Conservation (phyloP, 2,329 filamentous ascomycete species). For the Aspergillus sp. region DNA sequence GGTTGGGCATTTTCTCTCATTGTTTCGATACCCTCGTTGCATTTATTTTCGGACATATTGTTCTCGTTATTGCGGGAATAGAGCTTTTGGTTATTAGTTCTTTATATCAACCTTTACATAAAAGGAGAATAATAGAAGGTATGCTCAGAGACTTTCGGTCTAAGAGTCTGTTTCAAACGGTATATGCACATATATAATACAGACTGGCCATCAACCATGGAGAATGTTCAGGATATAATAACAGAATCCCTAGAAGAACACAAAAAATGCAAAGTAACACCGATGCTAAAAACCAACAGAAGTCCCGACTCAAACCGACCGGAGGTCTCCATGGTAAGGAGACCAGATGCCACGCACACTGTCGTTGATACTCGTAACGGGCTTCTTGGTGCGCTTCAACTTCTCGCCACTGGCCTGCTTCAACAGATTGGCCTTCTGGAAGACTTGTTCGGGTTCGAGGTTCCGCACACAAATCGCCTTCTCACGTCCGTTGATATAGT, state of each 20-base stretch:
- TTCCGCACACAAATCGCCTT: conserved; percentile 90
- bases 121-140: background rate
- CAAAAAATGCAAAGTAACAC: conserved; percentile 17
- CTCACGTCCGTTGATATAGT: conserved; percentile 87
- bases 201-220: conserved; percentile 21
- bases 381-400: conserved; percentile 55
- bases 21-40: conserved; percentile 22
- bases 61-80: background rate
- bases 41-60: conserved; percentile 6
- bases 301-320: conserved; percentile 43
- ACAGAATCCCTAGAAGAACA: conserved; percentile 13
- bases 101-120: background rate
- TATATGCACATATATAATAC: conserved; percentile 25
- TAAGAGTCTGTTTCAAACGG: background rate
- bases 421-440: conserved; percentile 66
- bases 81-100: conserved; percentile 5
- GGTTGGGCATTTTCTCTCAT: conserved; percentile 8
- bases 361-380: conserved; percentile 62
- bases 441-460: conserved; percentile 73
- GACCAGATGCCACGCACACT: conserved; percentile 66
- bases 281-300: conserved; percentile 17
- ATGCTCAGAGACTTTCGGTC: background rate
- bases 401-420: conserved; percentile 50
- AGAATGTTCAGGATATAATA: conserved; percentile 31
- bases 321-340: conserved; percentile 60